These are phyloP conservation scores for Sarocladiaceae sp. DNA, from an alignment of 2,329 filamentous ascomycete genomes.

Conservation along the genomic window DNA sequence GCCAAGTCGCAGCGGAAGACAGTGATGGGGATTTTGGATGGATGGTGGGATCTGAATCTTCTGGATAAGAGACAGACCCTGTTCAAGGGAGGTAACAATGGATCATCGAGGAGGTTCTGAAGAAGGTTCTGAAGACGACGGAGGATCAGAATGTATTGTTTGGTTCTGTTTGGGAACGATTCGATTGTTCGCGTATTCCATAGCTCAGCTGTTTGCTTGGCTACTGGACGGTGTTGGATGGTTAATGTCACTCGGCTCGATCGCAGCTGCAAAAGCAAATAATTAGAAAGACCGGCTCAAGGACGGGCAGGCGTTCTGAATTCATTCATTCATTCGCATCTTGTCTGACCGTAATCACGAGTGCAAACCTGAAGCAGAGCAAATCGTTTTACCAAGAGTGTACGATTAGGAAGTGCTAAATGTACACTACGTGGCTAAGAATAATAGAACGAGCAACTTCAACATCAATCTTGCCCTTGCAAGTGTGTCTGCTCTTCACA, in stretches of 20 bases:
- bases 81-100: conserved; percentile 19
- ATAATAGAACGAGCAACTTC: no score
- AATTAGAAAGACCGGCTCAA: neutral
- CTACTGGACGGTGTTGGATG: neutral
- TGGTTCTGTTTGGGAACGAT: neutral
- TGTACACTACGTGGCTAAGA: no score
- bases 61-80: conserved; percentile 37
- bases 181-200: no score
- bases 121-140: neutral
- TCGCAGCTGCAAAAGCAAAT: neutral
- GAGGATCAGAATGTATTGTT: neutral
- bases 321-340: neutral
- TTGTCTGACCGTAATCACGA: neutral
- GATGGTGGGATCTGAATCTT: conserved; percentile 49
- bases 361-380: neutral
- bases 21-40: conserved; percentile 41
- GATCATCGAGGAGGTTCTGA: neutral
- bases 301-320: neutral
- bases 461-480: no score
- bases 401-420: no score
- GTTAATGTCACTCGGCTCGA: conserved; percentile 1
- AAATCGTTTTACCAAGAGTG: no score
- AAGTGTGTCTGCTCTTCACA: neutral
- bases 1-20: conserved; percentile 37
- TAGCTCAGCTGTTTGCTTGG: neutral